Base-by-base conservation (phyloP, 2,329 filamentous ascomycete genomes). In the Rutstroemia sydowiana region DNA sequence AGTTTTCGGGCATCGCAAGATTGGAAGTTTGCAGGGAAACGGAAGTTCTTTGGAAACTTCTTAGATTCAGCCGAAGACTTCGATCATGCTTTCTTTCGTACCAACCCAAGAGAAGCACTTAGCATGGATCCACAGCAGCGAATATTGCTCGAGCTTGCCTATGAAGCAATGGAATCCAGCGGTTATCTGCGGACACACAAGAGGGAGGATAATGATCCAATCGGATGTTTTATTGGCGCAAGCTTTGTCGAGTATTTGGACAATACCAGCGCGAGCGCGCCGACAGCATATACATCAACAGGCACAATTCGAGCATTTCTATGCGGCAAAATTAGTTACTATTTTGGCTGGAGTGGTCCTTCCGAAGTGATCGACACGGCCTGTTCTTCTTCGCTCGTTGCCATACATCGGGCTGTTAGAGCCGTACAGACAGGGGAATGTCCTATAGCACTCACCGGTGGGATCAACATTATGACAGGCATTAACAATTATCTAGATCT, bases 141-240 rank as follows among this genome's bases (percentile, higher is more conserved):
- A 58, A 74, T 90, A 59, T 82, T 85, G 3, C 70, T 92, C 26
- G 79, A 83, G n/a, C 88, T 85, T 2, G 85, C 85, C 0, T 91
- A 89, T 60, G 85, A 91, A 65, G 86, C 87, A 0, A 73, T 92
- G 44, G 87, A 92, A 65, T 86, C 86, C 78, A 82, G 82, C 30
- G 51, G 48, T 13, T 46, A 54, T 86, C 85, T 3, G n/a, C 44
- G 45, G 1, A 43, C 52, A 10, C 30, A 47, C 5, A 82, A 87
- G 10, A 16, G 5, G 30, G 28, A 55, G 8, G 45, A 59, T 18
- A 21, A 34, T n/a, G n/a, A n/a, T n/a, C n/a, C n/a, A n/a, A n/a
- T n/a, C 45, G 57, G 55, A 9, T 56, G 42, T 36, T 62, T 46
- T 44, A 45, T 60, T 40, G 59, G 59, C 28, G 36, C 48, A 16